Base-by-base conservation (phyloP, 805 yeast genomes). In the Metschnikowia shivogae region DNA sequence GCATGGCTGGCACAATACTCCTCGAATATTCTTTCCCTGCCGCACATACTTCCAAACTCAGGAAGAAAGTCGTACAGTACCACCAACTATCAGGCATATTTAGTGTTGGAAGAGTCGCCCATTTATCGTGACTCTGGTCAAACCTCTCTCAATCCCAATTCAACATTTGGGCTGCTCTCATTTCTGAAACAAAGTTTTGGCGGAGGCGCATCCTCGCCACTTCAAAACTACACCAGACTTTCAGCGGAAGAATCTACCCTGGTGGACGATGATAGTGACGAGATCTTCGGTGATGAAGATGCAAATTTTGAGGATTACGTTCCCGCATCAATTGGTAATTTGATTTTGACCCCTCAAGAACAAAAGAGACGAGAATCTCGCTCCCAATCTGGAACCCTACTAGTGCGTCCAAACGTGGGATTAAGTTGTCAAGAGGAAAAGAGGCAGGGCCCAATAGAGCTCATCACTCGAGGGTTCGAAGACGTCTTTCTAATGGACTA, bases 301-400 rank as follows among this genome's bases (percentile, higher is more conserved):
- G 50, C 73, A 6, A 77, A 67, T 58, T 86, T 78, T 38, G 90
- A 86, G 52, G 95, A 86, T 58, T 85, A 80, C 54, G 85, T 89
- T 3, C 97, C 97, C 1, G 81, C 84, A 5, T 79, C 90, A 26
- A 66, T 89, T 32, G 78, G 83, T n/a, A 96, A 88, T 52, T 68
- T 89, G 40, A 68, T 71, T 14, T 67, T 90, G 39, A 87, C 95
- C 0, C 95, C 95, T 0, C 86, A 80, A 53, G 96, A 89, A 59
- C 64, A 85, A 17, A 67, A 65, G 47, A 70, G 83, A 54, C 73
- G 96, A 37, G 80, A 89, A 48, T 82, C 89, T 9, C 71, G 88
- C 47, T 74, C 80, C 7, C 74, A 70, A 41, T 64, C 70, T 20
- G 76, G 76, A 1, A 70, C 74, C 0, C 53, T 71, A 10, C 54